Evolutionary conservation across 208 protist genomes (phyloP), one percentile per base, ranked within the genome.

Genomic region (Trypanosoma mega): DNA sequence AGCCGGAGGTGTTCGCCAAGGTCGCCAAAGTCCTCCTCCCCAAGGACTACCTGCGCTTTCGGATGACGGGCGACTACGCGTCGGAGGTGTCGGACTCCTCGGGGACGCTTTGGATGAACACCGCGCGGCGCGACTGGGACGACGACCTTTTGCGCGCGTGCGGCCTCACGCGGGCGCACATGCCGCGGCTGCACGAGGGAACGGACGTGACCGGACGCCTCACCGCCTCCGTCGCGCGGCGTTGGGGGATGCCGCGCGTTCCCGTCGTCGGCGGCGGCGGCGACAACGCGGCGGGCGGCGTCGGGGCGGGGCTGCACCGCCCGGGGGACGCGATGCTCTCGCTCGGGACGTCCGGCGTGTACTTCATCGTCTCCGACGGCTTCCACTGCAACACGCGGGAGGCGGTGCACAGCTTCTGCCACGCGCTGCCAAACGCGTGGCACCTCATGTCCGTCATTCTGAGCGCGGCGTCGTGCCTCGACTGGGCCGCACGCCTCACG

Each of bases 361-460:
- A 89, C 57, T 89, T 92, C 52, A 77, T 88, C 44, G 78, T 88
- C n/a, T 82, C 79, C 9, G 81, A 88, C 60, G 76, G 78, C 49
- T 92, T 88, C 65, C 65, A 74, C 50, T 76, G 60, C 66, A 88
- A 92, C 68, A 87, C 78, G 16, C 66, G 74, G 26, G 85, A 92
- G 76, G 85, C 81, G 11, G 81, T 88, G 36, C 85, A 88, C 64
- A 86, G 81, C 68, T 92, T 88, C 71, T 92, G 80, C 72, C 78
- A 92, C 56, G 80, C 81, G 21, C 59, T 92, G 27, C 81, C 78
- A n/a, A 41, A 78, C 26, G 76, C 69, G 18, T 92, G 85, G 80
- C 80, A 88, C 48, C 65, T 88, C 30, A 92, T 92, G 85, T 87
- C 81, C 6, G 85, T 92, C 27, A 88, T 88, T 33, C 77, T 92